Evolutionary conservation across 1,284 basidiomycete genomes (phyloP).

Genomic region (Apiotrichum laibachii): DNA sequence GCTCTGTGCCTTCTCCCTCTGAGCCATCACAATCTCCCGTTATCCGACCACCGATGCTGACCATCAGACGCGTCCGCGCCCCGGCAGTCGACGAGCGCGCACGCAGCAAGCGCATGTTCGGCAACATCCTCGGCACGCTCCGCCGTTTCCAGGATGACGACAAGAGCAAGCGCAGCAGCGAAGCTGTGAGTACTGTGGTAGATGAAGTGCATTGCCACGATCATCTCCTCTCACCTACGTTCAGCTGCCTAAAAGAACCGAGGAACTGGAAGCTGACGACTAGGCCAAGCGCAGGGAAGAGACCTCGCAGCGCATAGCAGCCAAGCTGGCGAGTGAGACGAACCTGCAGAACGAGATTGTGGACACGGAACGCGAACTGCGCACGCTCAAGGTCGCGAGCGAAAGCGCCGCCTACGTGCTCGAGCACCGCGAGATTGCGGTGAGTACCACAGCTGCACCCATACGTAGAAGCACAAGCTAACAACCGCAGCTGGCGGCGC

Average conservation of each 20-base stretch:
- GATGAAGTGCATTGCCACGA: too few species aligned
- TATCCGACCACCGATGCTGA: neutral
- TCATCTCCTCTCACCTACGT: neutral
- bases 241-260: neutral
- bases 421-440: constrained; percentile 43
- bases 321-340: constrained; percentile 42
- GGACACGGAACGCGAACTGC: constrained; percentile 42
- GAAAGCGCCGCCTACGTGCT: constrained; percentile 40
- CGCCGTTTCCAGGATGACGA: constrained; percentile 51
- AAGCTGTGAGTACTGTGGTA: constrained; percentile 36
- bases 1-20: neutral
- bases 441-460: constrained; percentile 23
- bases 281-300: constrained; percentile 47
- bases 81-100: constrained; percentile 43
- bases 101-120: constrained; percentile 46
- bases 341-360: constrained; percentile 40
- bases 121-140: constrained; percentile 49
- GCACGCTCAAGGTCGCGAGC: constrained; percentile 34
- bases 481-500: constrained; percentile 35
- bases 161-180: constrained; percentile 38
- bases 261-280: neutral
- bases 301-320: constrained; percentile 41
- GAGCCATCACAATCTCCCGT: neutral
- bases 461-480: neutral
- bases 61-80: constrained; percentile 37